Base-by-base conservation (phyloP, 805 yeast genomes). In the Torulaspora gathmanii region DNA sequence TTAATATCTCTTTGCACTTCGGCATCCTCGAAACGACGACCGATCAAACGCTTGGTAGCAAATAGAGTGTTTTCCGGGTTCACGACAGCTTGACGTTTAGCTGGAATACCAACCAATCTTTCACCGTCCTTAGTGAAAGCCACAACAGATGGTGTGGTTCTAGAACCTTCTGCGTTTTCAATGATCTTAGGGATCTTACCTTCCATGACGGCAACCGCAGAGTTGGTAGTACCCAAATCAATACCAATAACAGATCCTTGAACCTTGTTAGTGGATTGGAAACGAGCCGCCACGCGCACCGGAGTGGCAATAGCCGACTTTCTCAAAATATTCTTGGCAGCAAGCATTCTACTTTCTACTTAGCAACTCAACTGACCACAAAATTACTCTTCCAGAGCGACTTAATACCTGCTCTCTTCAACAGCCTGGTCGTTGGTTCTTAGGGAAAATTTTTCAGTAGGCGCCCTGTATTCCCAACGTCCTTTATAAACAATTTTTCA, bases 11-110 rank as follows among this genome's bases (percentile, higher is more conserved):
- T 82, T 72, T 88, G 95, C 51, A 90, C 96, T 72, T 89, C 97
- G 45, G 70, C 63, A 69, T 90, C 96, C 66, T 80, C 85, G 69
- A 80, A 89, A 68, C 95, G 84, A 64, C 97, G 82, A 61, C 97
- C 97, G 62, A 89, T 90, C 65, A 89, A 76, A 71, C 97, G 83
- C 75, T 89, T 89, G 63, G 97, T 89, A 67, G 96, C 96, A 56
- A 86, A 89, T 54, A 89, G 77, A 45, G 97, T 89, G 77, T 89
- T 90, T 65, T 83, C 88, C 46, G 95, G 95, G 78, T 89, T 89
- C 54, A 89, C 88, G 42, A 88, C 90, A 50, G 96, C 95, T 73
- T 89, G 97, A 66, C 96, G 86, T 76, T 89, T 90, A 60, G 97
- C 97, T 54, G 95, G 88, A 49, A 83, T 86, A 71, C 97, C 97